Evolutionary conservation across 257 asterid species (phyloP), one percentile per base, ranked within the genome.

Genomic region (Parsonsia alboflavescens): DNA sequence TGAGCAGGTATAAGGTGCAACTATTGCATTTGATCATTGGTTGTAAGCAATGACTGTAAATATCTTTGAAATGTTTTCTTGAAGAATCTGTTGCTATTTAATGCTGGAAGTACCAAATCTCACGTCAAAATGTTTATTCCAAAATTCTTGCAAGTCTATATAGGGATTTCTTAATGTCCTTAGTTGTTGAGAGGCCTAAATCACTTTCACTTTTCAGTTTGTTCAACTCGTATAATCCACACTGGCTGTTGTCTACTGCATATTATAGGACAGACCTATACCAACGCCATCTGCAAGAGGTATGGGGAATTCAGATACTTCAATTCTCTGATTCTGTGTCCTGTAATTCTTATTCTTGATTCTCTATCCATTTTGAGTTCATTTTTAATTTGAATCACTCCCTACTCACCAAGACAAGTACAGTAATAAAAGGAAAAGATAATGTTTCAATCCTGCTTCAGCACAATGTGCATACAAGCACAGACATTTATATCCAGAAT

Each of bases 161-260:
- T 50, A 17, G 28, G 11, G 49, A 39, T 39, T 39, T 39, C 28
- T 7, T 39, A 33, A 15, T 62, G 4, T 33, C 68, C 68, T 33
- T 62, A 12, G 5, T 26, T 58, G 56, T 71, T 24, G 36, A 68
- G 73, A 76, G 17, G 70, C 71, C 56, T 64, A 61, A 57, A 73
- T 80, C 63, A n/a, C 73, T 58, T 75, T 71, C 68, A 68, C 64
- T 82, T 82, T 81, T 83, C 98, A 90, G 96, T 80, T 93, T 95
- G 77, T 92, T 95, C 86, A 87, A 80, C 59, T 95, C 98, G 48
- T 95, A 87, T 81, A 86, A 91, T 79, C 97, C 98, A 71, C 84
- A 78, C 66, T 73, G 78, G 79, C 81, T 95, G 90, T 82, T 90
- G 95, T 95, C 98, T 76, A 92, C 97, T 67, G 96, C 97, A 69